Evolutionary conservation across 2,329 filamentous ascomycete species (phyloP), one percentile per base, ranked within the genome.

Genomic region (Aspergillus japonicus): DNA sequence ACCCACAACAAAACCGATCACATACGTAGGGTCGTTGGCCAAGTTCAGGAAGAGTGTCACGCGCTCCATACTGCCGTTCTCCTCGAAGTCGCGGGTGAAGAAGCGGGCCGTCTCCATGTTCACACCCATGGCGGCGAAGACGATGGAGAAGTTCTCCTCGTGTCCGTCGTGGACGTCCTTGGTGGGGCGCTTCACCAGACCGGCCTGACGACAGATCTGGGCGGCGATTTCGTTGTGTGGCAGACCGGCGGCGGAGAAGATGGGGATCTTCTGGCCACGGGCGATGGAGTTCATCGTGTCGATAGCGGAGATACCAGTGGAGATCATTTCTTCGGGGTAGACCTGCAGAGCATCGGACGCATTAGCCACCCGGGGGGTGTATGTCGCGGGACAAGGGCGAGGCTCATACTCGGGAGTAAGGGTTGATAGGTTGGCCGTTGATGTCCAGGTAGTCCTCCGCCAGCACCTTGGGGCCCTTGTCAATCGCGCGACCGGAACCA

Each of bases 311-410:
- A 99, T 99, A 87, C 95, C 95, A 51, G 95, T 99, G 39, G 94
- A 95, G 73, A 99, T 98, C 94, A 99, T 99, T 81, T 99, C 96
- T 82, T 99, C 95, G 73, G 95, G 95, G 76, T 99, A 99, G 69
- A 96, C 91, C 92, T 96, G 65, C 24, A 39, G 4, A 29, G 23
- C 24, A 42, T 35, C 33, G 48, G 21, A 44, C 39, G 16, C 39
- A 56, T 72, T 29, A 61, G 51, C 50, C 23, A 42, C 48, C 47
- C 7, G 19, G 21, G 23, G 6, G 5, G 44, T 58, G 26, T 44
- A 35, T 23, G 10, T 48, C 48, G 54, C 54, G 21, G n/a, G 14
- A n/a, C 44, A 26, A 16, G 19, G 24, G 26, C 10, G n/a, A 48
- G 10, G 48, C 23, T 56, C 62, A 71, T 85, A 96, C 94, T 83